phyloP scores from a whole-genome alignment of 306 rosid genomes.

The Casuarina glauca region DNA sequence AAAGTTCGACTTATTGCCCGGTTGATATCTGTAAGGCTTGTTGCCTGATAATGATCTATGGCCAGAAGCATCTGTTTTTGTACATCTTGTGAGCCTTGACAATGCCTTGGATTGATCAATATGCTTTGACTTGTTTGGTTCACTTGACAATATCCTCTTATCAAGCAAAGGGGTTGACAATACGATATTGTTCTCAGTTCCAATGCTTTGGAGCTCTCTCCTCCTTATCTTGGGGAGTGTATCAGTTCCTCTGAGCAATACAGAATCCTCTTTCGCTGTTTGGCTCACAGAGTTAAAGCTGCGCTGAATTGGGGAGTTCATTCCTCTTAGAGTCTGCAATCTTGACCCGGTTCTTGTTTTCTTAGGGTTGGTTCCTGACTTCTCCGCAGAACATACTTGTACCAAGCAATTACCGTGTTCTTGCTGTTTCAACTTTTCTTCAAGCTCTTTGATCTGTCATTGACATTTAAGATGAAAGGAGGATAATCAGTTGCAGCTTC shows the following conservation, averaged over 20 bases:
- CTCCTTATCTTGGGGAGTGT: slow-evolving; percentile 51
- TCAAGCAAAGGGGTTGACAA: slow-evolving; percentile 36
- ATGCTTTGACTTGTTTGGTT: slow-evolving; percentile 40
- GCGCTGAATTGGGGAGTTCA: slow-evolving; percentile 48
- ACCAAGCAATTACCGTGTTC: slow-evolving; percentile 40
- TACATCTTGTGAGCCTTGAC: slow-evolving; percentile 49
- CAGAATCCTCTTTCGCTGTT: slow-evolving; percentile 47
- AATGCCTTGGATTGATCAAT: slow-evolving; percentile 68
- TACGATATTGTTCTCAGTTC: slow-evolving; percentile 52
- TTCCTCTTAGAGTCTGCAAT: slow-evolving; percentile 46
- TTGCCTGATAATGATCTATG: slow-evolving; percentile 60
- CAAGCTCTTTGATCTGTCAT: slow-evolving; percentile 71
- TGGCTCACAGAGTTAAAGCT: slow-evolving; percentile 50
- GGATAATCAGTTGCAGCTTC: not conserved
- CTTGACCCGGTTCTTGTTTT: slow-evolving; percentile 33
- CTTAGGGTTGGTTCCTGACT: slow-evolving; percentile 43
- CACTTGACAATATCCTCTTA: slow-evolving; percentile 33
- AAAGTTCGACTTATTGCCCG: slow-evolving; percentile 62
- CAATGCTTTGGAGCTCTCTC: slow-evolving; percentile 64
- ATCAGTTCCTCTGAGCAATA: slow-evolving; percentile 47
- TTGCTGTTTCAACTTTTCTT: slow-evolving; percentile 54
- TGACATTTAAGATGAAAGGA: not conserved
- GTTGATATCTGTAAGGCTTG: slow-evolving; percentile 54
- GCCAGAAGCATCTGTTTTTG: slow-evolving; percentile 43
- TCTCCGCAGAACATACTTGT: slow-evolving; percentile 37